Percentiles rank a stretch among this genome's conserved stretches.
These are phyloP conservation scores for Strigomonas culicis DNA, from an alignment of 208 protist genomes.

Conservation along the genomic window DNA sequence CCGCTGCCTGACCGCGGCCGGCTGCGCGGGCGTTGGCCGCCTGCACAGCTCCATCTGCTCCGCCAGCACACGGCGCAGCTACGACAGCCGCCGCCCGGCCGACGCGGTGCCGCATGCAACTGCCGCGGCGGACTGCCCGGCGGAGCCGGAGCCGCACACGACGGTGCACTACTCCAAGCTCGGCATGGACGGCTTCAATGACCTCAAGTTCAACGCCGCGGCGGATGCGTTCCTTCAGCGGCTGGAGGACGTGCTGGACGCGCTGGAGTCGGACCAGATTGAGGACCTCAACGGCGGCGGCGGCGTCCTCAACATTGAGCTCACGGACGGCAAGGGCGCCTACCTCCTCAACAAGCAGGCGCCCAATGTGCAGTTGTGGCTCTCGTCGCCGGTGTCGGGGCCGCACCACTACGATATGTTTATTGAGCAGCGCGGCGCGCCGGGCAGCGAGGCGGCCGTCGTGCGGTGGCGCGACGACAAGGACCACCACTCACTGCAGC, in stretches of 20 bases:
- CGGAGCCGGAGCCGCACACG: not conserved
- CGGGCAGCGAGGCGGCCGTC: conserved; percentile 11
- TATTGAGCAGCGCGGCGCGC: not conserved
- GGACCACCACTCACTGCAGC: conserved; percentile 63
- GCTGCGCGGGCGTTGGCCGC: not conserved
- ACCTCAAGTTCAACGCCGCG: conserved; percentile 65
- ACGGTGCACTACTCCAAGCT: conserved; percentile 38
- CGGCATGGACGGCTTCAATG: conserved; percentile 86
- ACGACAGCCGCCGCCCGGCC: not conserved
- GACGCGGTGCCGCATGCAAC: too few relatives aligned
- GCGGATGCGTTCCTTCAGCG: conserved; percentile 67
- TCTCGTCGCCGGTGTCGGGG: conserved; percentile 88
- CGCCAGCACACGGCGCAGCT: not conserved
- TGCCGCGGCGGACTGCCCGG: not conserved
- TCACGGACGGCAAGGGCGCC: not conserved
- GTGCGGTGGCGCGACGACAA: conserved; percentile 52
- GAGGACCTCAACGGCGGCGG: conserved; percentile 60
- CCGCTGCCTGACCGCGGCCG: too few relatives aligned
- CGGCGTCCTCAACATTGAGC: conserved; percentile 78
- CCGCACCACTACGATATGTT: conserved; percentile 90
- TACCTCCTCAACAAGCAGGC: conserved; percentile 91
- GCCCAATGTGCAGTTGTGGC: conserved; percentile 90
- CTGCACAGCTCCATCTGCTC: not conserved
- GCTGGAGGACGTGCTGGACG: conserved; percentile 56
- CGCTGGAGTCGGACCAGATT: conserved; percentile 36